Evolutionary conservation across 1,284 basidiomycete genomes (phyloP).

Genomic region (Albatrellus sp.): DNA sequence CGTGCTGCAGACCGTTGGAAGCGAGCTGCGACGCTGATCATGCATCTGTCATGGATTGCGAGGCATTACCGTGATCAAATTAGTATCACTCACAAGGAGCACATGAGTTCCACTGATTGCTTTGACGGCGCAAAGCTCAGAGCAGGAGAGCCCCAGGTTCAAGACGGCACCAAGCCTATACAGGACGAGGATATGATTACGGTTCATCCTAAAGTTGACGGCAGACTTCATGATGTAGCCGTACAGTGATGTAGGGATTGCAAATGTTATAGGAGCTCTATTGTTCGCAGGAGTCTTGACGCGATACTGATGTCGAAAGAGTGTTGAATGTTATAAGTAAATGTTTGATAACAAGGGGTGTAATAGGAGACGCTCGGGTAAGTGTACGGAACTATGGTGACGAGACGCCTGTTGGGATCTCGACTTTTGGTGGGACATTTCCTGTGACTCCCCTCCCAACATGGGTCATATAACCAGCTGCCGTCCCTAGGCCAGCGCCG

Average conservation of each 20-base stretch:
- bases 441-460: conserved; percentile 36
- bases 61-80: conserved; percentile 50
- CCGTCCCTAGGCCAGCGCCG: conserved; percentile 55
- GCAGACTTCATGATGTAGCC: conserved; percentile 55
- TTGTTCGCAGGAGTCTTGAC: too few relatives aligned
- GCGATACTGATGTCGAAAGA: too few relatives aligned
- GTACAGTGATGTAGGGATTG: conserved; percentile 16
- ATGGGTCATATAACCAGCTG: conserved; percentile 44
- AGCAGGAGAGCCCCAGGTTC: conserved; percentile 13
- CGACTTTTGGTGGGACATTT: conserved; percentile 29
- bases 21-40: conserved; percentile 28
- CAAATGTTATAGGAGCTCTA: too few relatives aligned
- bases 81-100: conserved; percentile 49
- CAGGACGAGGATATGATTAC: conserved; percentile 44
- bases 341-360: background rate
- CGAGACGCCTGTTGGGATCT: background rate
- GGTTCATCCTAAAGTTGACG: conserved; percentile 62
- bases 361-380: background rate
- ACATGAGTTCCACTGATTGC: conserved; percentile 69
- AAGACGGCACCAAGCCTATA: conserved; percentile 20
- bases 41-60: conserved; percentile 35
- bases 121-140: conserved; percentile 46
- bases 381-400: background rate
- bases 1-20: conserved; percentile 34
- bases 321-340: background rate